Evolutionary conservation across 352 stramenopile genomes (phyloP).

Genomic region (Discostella stelligera): DNA sequence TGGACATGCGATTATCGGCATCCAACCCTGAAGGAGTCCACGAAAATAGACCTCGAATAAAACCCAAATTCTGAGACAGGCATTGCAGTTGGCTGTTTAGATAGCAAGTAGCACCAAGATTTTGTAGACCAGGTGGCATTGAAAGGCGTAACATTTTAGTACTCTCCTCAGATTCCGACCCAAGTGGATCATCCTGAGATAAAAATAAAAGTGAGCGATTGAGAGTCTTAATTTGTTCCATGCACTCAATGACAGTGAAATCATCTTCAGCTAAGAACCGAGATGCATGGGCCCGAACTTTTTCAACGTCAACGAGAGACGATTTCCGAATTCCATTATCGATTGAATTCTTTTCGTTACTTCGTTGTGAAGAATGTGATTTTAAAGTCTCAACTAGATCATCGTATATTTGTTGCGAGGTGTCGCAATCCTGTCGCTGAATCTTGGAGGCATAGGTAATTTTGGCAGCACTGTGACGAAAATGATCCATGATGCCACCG

Average conservation of each 20-base stretch:
- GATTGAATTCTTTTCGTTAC: background rate
- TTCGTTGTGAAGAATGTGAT: background rate
- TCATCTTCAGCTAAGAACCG: constrained; percentile 12
- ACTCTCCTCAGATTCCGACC: constrained; percentile 5
- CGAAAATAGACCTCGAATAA: constrained; percentile 79
- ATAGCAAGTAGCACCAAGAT: constrained; percentile 87
- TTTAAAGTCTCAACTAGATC: constrained; percentile 7
- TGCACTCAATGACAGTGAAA: constrained; percentile 2
- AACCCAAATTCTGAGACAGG: constrained; percentile 82
- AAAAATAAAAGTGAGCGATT: constrained; percentile 24
- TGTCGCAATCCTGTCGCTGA: background rate
- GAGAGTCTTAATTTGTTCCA: constrained; percentile 19
- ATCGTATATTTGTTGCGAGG: constrained; percentile 6
- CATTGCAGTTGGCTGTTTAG: constrained; percentile 85
- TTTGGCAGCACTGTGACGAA: constrained; percentile 51
- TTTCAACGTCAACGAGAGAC: constrained; percentile 19
- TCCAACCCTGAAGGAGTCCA: constrained; percentile 41
- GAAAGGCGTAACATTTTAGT: constrained; percentile 39
- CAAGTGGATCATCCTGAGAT: constrained; percentile 4
- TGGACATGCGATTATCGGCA: constrained; percentile 49
- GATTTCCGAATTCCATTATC: constrained; percentile 14
- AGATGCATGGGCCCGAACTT: constrained; percentile 12
- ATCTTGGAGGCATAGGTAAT: constrained; percentile 21
- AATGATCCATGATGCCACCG: constrained; percentile 70
- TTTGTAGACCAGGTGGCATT: constrained; percentile 73